Base-by-base conservation (phyloP, 805 yeast genomes). In the Yamadazyma sp. region DNA sequence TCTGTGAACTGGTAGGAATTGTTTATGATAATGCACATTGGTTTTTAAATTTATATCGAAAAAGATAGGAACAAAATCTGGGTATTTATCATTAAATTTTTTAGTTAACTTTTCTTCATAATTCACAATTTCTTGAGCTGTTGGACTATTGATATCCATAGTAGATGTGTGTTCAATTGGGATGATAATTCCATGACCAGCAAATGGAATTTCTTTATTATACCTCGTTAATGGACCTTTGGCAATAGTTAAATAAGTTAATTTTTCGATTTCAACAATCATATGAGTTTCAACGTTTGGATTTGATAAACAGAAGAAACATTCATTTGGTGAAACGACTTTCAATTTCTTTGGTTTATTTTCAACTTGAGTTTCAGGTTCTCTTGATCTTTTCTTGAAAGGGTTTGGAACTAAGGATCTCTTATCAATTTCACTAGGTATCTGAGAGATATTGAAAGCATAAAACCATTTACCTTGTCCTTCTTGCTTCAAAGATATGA, bases 301-400 rank as follows among this genome's bases (percentile, higher is more conserved):
- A 49, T 86, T 86, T 1, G 91, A 76, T 13, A 88, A 69, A 53
- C 96, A 88, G 51, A 88, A 86, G 58, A 85, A 88, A 52, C 97
- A 88, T 28, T 65, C 59, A 10, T 64, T 66, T 0, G 91, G 87
- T 0, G 70, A 52, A 2, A 85, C 76, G 0, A 52, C 57, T 39
- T 58, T 61, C n/a, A 43, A 39, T 35, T 62, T 58, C 44, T 63
- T 64, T 58, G 55, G 23, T 33, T 44, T 17, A 16, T 20, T 32
- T 6, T 38, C 32, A 2, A 48, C 53, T 29, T 47, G 45, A 7
- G 14, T 8, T 3, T 11, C 39, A 9, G 30, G 40, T 23, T 51
- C 50, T 27, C 52, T 36, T 25, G 47, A 45, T 17, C 35, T 40
- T 4, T 31, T 37, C 3, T 35, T 19, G 35, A 56, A 64, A 1